Evolutionary conservation across 2,329 filamentous ascomycete genomes (phyloP), one percentile per base, ranked within the genome.

Genomic region (Bertia moriformis): DNA sequence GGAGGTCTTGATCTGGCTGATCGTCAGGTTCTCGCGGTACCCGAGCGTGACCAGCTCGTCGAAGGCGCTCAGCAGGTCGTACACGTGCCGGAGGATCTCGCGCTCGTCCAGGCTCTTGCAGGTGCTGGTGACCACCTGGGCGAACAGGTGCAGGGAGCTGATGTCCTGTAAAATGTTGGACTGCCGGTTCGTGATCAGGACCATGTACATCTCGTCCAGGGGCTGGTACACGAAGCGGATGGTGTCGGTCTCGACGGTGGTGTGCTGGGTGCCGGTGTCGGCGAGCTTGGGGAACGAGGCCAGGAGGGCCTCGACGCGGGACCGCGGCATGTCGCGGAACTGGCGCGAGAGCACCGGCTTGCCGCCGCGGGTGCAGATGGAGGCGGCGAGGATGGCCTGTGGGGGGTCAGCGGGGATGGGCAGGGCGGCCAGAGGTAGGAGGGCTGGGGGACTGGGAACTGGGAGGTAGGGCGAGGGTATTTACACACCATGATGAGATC

Each of bases 111-210:
- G 62, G 50, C 76, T 93, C 66, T 88, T 93, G 76, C 91, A 98
- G 54, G 93, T 89, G 62, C 84, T 94, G 43, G 84, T 86, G 40
- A 95, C 91, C 14, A 98, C 88, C 66, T 98, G 91, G 43, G 89
- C 89, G 58, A 98, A 98, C 15, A 98, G 73, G 60, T 98, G 93
- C 44, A 98, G 74, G 43, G 91, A 94, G 64, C 96, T 91, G 60
- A 98, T 98, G 62, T 98, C 91, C 65, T 98, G 91, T 38, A 98
- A 73, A 50, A 98, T 98, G 65, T 98, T 98, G 61, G 89, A 96
- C 69, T 96, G 91, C 52, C 87, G 83, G 70, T 98, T 98, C 60
- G 93, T 98, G 63, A 98, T 96, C 54, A 98, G 78, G 48, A 98
- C 89, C 77, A 98, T 96, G 73, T 98, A 98, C 47, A 98, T 79